Evolutionary conservation across 202 grass and related monocot species (phyloP).

Genomic region (Eragrostis tef): DNA sequence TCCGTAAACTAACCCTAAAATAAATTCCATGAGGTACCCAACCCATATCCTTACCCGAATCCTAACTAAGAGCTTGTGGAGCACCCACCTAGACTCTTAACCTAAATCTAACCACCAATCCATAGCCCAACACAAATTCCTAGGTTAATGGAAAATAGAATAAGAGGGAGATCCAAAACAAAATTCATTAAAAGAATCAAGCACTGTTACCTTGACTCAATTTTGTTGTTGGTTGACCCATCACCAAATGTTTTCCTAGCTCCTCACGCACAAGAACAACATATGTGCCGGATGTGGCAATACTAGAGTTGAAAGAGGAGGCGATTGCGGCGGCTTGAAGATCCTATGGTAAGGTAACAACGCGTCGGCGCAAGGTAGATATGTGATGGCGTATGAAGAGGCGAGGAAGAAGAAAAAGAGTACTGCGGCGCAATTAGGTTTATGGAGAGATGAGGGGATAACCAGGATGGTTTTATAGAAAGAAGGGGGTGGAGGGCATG

Average conservation of each 20-base stretch:
- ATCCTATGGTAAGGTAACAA: background rate
- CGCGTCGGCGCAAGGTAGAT: background rate
- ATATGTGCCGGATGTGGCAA: background rate
- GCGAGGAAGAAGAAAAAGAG: background rate
- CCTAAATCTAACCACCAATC: background rate
- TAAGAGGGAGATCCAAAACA: background rate
- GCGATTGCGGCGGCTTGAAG: background rate
- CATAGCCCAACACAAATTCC: background rate
- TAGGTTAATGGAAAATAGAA: background rate
- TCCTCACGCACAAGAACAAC: background rate
- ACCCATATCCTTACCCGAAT: background rate
- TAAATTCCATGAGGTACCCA: background rate
- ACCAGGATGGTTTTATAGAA: conserved; percentile 5
- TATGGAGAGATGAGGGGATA: background rate
- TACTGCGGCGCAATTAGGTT: background rate
- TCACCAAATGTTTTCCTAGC: background rate
- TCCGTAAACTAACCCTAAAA: background rate
- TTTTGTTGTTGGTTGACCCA: background rate
- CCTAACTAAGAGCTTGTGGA: background rate
- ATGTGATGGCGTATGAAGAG: background rate
- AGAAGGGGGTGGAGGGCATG: background rate
- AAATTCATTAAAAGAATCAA: background rate
- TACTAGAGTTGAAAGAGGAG: background rate
- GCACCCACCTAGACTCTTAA: too few species aligned
- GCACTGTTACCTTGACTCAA: background rate